Conservation (phyloP, 2,329 filamentous ascomycete species). For the Westerdykella aurantiaca region DNA sequence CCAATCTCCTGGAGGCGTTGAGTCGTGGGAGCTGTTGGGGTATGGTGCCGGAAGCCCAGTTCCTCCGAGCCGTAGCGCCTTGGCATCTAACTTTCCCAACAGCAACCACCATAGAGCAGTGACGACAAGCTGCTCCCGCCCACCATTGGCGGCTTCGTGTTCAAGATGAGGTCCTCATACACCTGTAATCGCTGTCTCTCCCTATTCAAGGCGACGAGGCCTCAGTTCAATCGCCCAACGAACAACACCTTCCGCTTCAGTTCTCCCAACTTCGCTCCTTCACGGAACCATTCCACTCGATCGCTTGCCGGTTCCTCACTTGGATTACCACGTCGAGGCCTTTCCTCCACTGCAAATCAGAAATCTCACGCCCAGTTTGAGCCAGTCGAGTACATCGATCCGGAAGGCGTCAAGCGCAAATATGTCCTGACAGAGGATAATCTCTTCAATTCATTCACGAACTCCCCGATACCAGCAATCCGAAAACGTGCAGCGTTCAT, state of each 20-base stretch:
- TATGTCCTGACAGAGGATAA: slow-evolving; percentile 63
- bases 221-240: slow-evolving; percentile 20
- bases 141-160: slow-evolving; percentile 10
- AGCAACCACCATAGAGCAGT: background rate
- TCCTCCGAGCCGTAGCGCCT: too few species aligned
- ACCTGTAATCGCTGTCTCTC: slow-evolving; percentile 39
- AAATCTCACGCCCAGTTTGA: slow-evolving; percentile 27
- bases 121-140: slow-evolving; percentile 2
- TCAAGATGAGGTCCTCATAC: slow-evolving; percentile 36
- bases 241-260: slow-evolving; percentile 16
- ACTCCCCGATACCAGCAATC: slow-evolving; percentile 84
- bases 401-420: slow-evolving; percentile 29
- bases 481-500: slow-evolving; percentile 84
- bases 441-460: slow-evolving; percentile 87
- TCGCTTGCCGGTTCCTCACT: slow-evolving; percentile 19
- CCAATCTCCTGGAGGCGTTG: too few species aligned
- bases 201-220: slow-evolving; percentile 24
- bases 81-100: too few species aligned
- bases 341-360: slow-evolving; percentile 28
- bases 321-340: slow-evolving; percentile 19
- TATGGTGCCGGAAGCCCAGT: too few species aligned
- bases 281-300: slow-evolving; percentile 33
- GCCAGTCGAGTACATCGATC: slow-evolving; percentile 33
- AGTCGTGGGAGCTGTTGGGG: too few species aligned
- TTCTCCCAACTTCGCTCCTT: slow-evolving; percentile 18